Evolutionary conservation across 164 flowering plant genomes (phyloP).

Genomic region (Brasenia schreberi): DNA sequence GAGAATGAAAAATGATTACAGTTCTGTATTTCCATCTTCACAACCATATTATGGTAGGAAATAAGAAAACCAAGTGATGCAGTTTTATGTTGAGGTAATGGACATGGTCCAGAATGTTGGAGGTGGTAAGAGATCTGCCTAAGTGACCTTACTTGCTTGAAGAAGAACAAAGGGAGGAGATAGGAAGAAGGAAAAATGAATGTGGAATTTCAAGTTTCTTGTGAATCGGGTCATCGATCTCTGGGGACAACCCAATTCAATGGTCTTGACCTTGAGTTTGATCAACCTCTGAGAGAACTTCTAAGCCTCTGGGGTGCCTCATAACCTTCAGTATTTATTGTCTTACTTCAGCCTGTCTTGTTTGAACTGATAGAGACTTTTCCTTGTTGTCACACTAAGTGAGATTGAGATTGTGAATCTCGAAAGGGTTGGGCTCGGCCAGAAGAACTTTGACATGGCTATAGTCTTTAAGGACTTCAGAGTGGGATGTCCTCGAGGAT

Average conservation of each 20-base stretch:
- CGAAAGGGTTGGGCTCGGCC: slow-evolving; percentile 77
- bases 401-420: slow-evolving; percentile 85
- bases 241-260: slow-evolving; percentile 58
- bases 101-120: slow-evolving; percentile 76
- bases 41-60: slow-evolving; percentile 89
- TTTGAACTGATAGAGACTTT: slow-evolving; percentile 72
- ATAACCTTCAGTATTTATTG: slow-evolving; percentile 61
- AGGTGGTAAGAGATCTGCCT: slow-evolving; percentile 62
- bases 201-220: slow-evolving; percentile 55
- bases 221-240: slow-evolving; percentile 61
- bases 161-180: slow-evolving; percentile 76
- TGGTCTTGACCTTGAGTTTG: slow-evolving; percentile 64
- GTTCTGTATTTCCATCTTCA: slow-evolving; percentile 71
- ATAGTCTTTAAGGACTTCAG: slow-evolving; percentile 85
- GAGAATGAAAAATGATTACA: slow-evolving; percentile 77
- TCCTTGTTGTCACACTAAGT: slow-evolving; percentile 49
- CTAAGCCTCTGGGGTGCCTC: slow-evolving; percentile 80
- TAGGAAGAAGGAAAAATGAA: slow-evolving; percentile 64
- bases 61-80: slow-evolving; percentile 79
- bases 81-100: slow-evolving; percentile 82
- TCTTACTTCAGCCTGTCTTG: slow-evolving; percentile 77
- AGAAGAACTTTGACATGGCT: slow-evolving; percentile 78
- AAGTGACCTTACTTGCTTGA: slow-evolving; percentile 88
- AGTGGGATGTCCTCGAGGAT: slow-evolving; percentile 65
- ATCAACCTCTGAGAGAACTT: slow-evolving; percentile 74